Evolutionary conservation across 1,284 basidiomycete genomes (phyloP).

Genomic region (Papiliotrema fonsecae): DNA sequence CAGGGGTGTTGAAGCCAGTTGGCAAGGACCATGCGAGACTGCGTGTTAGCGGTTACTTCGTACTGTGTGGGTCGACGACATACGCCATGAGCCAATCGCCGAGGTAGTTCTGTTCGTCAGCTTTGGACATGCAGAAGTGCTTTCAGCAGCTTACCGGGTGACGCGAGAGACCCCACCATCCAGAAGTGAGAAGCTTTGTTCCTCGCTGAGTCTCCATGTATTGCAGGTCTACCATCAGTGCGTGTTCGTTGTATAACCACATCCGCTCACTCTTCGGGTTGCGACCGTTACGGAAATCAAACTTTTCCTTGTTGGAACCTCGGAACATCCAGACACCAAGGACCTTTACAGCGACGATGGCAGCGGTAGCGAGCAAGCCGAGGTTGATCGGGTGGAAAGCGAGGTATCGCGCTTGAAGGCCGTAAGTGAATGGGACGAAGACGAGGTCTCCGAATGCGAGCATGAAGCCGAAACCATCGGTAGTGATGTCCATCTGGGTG

Average conservation of each 20-base stretch:
- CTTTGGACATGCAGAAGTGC: background rate
- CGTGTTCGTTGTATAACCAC: background rate
- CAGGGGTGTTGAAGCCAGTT: slow-evolving; percentile 82
- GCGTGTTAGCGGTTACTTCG: background rate
- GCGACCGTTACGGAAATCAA: slow-evolving; percentile 84
- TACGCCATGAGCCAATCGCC: slow-evolving; percentile 52
- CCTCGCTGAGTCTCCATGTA: slow-evolving; percentile 82
- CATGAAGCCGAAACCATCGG: slow-evolving; percentile 99
- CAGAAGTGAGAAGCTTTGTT: slow-evolving; percentile 84
- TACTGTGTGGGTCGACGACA: slow-evolving; percentile 15
- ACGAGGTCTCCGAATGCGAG: slow-evolving; percentile 86
- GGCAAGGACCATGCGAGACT: slow-evolving; percentile 81
- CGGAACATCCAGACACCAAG: slow-evolving; percentile 92
- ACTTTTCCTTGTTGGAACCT: slow-evolving; percentile 85
- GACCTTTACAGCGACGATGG: slow-evolving; percentile 64
- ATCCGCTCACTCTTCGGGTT: slow-evolving; percentile 75
- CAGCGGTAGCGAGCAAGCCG: slow-evolving; percentile 58
- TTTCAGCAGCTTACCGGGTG: slow-evolving; percentile 57
- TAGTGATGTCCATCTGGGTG: slow-evolving; percentile 96
- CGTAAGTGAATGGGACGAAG: slow-evolving; percentile 95
- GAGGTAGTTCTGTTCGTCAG: slow-evolving; percentile 60
- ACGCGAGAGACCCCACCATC: slow-evolving; percentile 94
- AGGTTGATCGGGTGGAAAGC: slow-evolving; percentile 81
- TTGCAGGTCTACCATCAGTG: slow-evolving; percentile 55
- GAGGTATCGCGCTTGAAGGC: slow-evolving; percentile 88